A percentile compares a stretch with the other conserved stretches of the same genome.
phyloP scores from a whole-genome alignment of 2,329 filamentous ascomycete species.

The Arthrocladium fulminans region DNA sequence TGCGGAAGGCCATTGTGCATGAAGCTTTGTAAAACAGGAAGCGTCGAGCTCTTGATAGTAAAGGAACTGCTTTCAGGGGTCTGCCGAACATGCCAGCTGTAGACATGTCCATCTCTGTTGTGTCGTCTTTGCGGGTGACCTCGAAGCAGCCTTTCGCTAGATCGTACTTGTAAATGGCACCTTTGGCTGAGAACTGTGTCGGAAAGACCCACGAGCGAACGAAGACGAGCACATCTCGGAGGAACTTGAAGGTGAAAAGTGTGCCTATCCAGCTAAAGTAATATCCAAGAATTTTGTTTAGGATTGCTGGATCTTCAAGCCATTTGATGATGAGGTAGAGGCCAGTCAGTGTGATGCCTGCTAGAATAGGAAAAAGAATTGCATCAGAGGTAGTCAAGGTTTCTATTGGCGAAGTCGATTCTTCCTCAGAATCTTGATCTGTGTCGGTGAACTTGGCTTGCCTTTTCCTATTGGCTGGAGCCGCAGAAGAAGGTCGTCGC shows the following conservation, averaged over 20 bases:
- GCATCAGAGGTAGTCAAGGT: constrained; percentile 69
- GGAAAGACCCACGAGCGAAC: constrained; percentile 64
- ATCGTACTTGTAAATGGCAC: constrained; percentile 41
- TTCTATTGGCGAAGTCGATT: constrained; percentile 52
- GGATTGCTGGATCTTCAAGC: constrained; percentile 67
- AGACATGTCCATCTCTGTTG: background rate
- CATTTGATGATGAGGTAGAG: constrained; percentile 87
- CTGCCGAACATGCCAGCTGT: background rate
- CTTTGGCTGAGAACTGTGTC: constrained; percentile 50
- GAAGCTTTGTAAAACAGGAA: constrained; percentile 31
- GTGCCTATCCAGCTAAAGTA: constrained; percentile 77
- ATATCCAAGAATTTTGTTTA: constrained; percentile 73
- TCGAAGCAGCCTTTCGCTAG: constrained; percentile 28
- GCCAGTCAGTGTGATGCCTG: constrained; percentile 60
- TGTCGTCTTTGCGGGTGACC: background rate
- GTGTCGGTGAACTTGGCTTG: constrained; percentile 34
- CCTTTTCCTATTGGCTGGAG: constrained; percentile 43
- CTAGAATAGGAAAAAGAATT: constrained; percentile 72
- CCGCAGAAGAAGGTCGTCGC: constrained; percentile 71
- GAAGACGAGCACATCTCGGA: constrained; percentile 63
- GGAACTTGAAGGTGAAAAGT: constrained; percentile 63
- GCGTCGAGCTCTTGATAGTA: constrained; percentile 30
- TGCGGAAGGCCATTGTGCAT: constrained; percentile 31
- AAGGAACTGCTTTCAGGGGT: background rate
- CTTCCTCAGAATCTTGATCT: constrained; percentile 48